Evolutionary conservation across 1,139 yeast genomes (phyloP), one percentile per base, ranked within the genome.

Genomic region (Wickerhamiella pararugosa): DNA sequence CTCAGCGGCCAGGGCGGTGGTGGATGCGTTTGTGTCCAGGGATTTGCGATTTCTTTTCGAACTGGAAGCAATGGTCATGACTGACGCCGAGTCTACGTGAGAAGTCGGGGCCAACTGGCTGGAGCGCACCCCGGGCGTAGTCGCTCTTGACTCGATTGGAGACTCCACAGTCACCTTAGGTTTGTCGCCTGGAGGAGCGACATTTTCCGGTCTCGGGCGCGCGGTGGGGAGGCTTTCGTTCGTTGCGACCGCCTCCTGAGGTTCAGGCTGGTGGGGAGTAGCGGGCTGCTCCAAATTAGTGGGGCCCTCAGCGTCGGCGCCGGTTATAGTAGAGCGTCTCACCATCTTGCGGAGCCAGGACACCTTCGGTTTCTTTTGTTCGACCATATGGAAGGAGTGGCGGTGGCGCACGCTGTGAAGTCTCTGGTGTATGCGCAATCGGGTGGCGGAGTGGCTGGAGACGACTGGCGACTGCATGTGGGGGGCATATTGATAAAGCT

Each of bases 21-120:
- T 62, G 25, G 61, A 55, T n/a, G 65, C 65, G 47, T 61, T 62
- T 15, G 65, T 62, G 45, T 62, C 66, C 33, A 62, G 52, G 7
- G 64, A 59, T 31, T 59, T 50, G 34, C 65, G 51, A 11, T 61
- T 55, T 40, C 60, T 58, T 45, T 59, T 59, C 25, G 65, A 59
- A 25, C 64, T 60, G 25, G 62, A 56, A 15, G 66, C 66, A 32
- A 62, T 54, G 5, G 66, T 62, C 45, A 62, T 52, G 29, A 62
- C 62, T 9, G 63, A 58, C 15, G 66, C 65, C 5, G 55, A 53
- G 47, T 61, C 65, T 11, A 15, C 21, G 21, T 15, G 21, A 15
- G 21, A 15, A 15, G 21, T 15, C 2, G 21, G 21, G 21, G 21
- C 21, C 21, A 15, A 15, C 21, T 15, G 21, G 21, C 21, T 15